phyloP scores from a whole-genome alignment of 2,329 filamentous ascomycete species.

The Metarhizium sp. region DNA sequence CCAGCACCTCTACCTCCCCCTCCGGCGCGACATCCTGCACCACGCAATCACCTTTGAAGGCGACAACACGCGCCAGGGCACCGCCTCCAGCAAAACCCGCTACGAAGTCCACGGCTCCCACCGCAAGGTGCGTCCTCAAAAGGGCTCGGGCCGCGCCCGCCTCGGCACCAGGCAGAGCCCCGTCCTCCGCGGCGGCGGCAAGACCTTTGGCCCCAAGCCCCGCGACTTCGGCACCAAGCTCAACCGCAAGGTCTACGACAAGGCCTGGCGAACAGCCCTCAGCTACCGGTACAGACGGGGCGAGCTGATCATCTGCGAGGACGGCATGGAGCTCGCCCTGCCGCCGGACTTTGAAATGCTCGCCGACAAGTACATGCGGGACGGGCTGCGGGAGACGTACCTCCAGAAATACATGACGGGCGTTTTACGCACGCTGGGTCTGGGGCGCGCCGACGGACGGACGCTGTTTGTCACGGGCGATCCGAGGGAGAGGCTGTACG shows the following conservation, averaged over 20 bases:
- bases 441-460: conserved; percentile 57
- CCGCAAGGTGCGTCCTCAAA: conserved; percentile 76
- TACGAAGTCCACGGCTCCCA: conserved; percentile 76
- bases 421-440: conserved; percentile 61
- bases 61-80: conserved; percentile 78
- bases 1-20: conserved; percentile 76
- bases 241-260: conserved; percentile 84
- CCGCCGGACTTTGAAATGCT: conserved; percentile 40
- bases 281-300: conserved; percentile 84
- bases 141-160: conserved; percentile 74
- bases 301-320: conserved; percentile 77
- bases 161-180: conserved; percentile 75
- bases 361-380: conserved; percentile 31
- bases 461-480: conserved; percentile 66
- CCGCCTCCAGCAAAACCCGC: conserved; percentile 73
- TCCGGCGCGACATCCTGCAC: conserved; percentile 87
- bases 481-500: conserved; percentile 52
- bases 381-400: conserved; percentile 45
- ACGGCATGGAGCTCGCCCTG: conserved; percentile 59
- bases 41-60: conserved; percentile 88
- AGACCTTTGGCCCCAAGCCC: conserved; percentile 81
- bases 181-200: conserved; percentile 75
- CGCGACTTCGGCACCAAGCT: conserved; percentile 81
- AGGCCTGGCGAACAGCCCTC: conserved; percentile 89
- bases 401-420: conserved; percentile 53